These are phyloP conservation scores for Mucor irregularis DNA, from an alignment of 371 early-diverging fungal species.

Conservation along the genomic window DNA sequence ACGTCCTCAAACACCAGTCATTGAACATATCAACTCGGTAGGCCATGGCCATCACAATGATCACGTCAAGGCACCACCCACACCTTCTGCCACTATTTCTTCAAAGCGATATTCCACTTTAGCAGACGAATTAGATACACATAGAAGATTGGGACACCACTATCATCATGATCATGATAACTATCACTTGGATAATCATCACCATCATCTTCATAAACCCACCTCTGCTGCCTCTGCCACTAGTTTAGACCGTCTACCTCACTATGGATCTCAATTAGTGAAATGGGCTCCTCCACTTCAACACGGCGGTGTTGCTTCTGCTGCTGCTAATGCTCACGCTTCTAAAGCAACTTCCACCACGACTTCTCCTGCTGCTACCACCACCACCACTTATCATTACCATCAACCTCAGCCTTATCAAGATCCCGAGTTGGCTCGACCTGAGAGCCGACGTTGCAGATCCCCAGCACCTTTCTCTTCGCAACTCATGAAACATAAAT, in stretches of 20 bases:
- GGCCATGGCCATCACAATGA: not conserved
- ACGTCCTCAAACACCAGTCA: constrained; percentile 12
- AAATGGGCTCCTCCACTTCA: constrained; percentile 26
- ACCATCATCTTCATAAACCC: not conserved
- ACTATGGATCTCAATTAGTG: constrained; percentile 20
- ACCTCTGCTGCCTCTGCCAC: not conserved
- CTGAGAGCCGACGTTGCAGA: constrained; percentile 18
- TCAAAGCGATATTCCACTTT: constrained; percentile 1
- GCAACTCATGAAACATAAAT: constrained; percentile 3
- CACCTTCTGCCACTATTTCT: not conserved
- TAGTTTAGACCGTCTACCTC: constrained; percentile 12
- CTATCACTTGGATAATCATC: not conserved
- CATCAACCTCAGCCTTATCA: not conserved
- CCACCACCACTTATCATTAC: not conserved
- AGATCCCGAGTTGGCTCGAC: not conserved
- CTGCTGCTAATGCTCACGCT: too few relatives aligned
- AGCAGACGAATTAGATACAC: not conserved
- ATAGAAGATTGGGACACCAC: not conserved
- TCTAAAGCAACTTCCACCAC: not conserved
- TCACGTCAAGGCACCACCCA: not conserved
- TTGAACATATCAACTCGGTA: not conserved
- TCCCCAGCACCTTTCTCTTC: constrained; percentile 9
- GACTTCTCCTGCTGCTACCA: not conserved
- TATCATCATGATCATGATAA: constrained; percentile 5
- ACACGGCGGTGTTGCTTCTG: not conserved